phyloP scores from a whole-genome alignment of 768 basidiomycete genomes.

The Auriscalpium vulgare region DNA sequence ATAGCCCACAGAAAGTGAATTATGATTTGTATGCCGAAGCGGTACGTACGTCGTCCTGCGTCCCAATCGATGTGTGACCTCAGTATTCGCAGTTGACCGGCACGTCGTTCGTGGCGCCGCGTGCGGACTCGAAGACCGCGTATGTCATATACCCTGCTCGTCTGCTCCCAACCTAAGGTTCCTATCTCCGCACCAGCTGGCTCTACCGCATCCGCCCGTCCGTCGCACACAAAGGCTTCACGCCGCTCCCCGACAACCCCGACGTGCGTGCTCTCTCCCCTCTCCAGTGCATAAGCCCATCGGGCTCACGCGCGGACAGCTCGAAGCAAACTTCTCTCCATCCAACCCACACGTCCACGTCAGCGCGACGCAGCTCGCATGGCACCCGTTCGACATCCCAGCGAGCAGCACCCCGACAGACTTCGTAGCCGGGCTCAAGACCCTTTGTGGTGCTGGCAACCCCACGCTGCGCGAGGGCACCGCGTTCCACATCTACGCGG shows the following conservation, averaged over 20 bases:
- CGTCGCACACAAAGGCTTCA: constrained; percentile 59
- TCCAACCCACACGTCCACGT: constrained; percentile 52
- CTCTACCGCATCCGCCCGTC: constrained; percentile 62
- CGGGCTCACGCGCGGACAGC: constrained; percentile 23
- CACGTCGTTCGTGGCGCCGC: constrained; percentile 50
- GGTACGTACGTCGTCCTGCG: constrained; percentile 26
- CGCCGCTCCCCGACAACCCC: constrained; percentile 43
- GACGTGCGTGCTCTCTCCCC: constrained; percentile 33
- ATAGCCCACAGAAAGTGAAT: constrained; percentile 54
- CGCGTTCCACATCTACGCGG: constrained; percentile 55
- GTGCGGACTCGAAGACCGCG: constrained; percentile 44
- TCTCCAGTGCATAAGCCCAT: neutral
- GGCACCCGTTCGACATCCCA: constrained; percentile 55
- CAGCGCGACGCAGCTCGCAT: constrained; percentile 58
- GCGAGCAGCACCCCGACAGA: constrained; percentile 32
- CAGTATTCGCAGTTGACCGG: constrained; percentile 43
- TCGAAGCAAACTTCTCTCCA: constrained; percentile 56
- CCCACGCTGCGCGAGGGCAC: constrained; percentile 57
- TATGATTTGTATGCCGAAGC: constrained; percentile 57
- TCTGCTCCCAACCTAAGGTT: neutral
- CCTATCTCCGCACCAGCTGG: constrained; percentile 32
- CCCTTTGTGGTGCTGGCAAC: constrained; percentile 54
- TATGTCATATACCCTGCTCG: constrained; percentile 22
- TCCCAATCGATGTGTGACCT: neutral
- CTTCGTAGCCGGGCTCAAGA: constrained; percentile 55